These are phyloP conservation scores for Fusarium sp. DNA, from an alignment of 2,329 filamentous ascomycete species.

Conservation along the genomic window DNA sequence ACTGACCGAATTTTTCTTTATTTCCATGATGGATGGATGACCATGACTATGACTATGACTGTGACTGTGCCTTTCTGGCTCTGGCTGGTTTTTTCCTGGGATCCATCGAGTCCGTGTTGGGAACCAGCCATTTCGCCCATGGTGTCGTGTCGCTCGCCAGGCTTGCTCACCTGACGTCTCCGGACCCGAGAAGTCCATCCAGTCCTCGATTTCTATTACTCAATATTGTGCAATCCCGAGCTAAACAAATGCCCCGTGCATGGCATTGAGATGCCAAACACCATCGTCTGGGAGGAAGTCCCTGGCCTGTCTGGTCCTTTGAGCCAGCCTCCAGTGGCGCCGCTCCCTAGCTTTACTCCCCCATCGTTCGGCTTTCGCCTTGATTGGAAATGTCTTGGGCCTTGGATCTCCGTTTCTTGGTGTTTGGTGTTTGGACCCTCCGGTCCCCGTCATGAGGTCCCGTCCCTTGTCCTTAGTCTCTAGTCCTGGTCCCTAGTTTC, in stretches of 20 bases:
- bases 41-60: constrained; percentile 9
- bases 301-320: constrained; percentile 17
- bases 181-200: constrained; percentile 53
- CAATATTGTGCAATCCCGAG: constrained; percentile 56
- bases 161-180: constrained; percentile 49
- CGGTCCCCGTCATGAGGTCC: constrained; percentile 42
- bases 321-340: constrained; percentile 36
- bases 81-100: too few relatives aligned
- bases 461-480: constrained; percentile 24
- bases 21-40: constrained; percentile 6
- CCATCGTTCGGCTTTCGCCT: constrained; percentile 42
- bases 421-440: constrained; percentile 44
- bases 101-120: constrained; percentile 3
- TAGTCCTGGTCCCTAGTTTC: neutral
- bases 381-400: constrained; percentile 10
- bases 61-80: constrained; percentile 10
- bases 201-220: constrained; percentile 64
- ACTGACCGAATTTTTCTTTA: constrained; percentile 8
- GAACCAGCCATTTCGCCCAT: constrained; percentile 38
- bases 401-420: constrained; percentile 6
- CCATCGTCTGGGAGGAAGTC: constrained; percentile 25
- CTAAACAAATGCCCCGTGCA: constrained; percentile 49
- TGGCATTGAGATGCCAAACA: constrained; percentile 40
- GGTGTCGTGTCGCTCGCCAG: constrained; percentile 36
- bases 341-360: constrained; percentile 33